A percentile compares a stretch with the other conserved stretches of the same genome.
phyloP scores from a whole-genome alignment of 805 yeast genomes.

The Ogataea corticis region DNA sequence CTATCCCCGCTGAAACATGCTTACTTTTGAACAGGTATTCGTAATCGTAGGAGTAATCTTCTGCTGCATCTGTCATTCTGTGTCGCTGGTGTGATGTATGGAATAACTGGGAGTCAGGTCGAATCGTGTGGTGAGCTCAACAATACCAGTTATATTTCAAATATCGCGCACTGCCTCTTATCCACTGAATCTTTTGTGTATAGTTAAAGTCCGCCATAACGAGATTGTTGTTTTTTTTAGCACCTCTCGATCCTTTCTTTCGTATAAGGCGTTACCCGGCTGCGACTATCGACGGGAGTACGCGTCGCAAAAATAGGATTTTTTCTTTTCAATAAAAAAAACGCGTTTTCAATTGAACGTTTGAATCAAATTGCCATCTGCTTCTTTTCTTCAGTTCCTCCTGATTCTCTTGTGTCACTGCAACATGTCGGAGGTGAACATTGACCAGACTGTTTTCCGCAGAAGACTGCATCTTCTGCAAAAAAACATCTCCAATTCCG shows the following conservation, averaged over 20 bases:
- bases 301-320: neutral
- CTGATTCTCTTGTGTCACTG: neutral
- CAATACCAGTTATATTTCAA: neutral
- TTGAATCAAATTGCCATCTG: neutral
- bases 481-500: slow-evolving; percentile 32
- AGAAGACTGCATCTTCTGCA: slow-evolving; percentile 50
- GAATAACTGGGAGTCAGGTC: no score
- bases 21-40: slow-evolving; percentile 84
- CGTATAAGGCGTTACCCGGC: slow-evolving; percentile 5
- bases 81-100: neutral
- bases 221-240: slow-evolving; percentile 2
- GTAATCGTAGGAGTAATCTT: slow-evolving; percentile 78
- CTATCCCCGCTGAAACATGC: slow-evolving; percentile 20
- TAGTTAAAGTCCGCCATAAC: slow-evolving; percentile 5
- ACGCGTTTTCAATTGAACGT: slow-evolving; percentile 2
- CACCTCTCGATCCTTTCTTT: neutral
- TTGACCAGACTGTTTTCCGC: slow-evolving; percentile 54
- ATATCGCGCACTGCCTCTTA: neutral
- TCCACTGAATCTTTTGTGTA: neutral
- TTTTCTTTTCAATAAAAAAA: neutral
- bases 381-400: neutral
- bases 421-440: slow-evolving; percentile 57
- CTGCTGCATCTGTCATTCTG: slow-evolving; percentile 44
- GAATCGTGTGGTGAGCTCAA: no score
- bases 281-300: slow-evolving; percentile 5